Evolutionary conservation across 495 filamentous ascomycete species (phyloP).

Genomic region (Aspergillus bertholletiae): DNA sequence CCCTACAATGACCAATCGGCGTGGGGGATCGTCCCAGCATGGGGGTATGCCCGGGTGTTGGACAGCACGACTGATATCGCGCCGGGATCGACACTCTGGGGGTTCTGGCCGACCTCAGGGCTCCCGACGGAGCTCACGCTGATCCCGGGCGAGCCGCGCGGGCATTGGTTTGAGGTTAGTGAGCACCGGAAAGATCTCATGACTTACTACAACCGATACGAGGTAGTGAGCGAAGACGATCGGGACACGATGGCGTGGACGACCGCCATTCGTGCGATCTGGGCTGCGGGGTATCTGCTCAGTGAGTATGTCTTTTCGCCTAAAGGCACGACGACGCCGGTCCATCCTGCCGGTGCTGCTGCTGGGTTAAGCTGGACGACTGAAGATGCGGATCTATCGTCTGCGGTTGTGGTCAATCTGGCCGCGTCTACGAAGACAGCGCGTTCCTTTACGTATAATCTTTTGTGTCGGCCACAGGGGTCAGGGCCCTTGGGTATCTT

Average conservation of each 20-base stretch:
- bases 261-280: constrained; percentile 37
- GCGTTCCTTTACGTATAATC: constrained; percentile 34
- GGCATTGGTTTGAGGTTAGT: constrained; percentile 40
- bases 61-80: constrained; percentile 39
- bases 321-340: constrained; percentile 8
- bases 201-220: constrained; percentile 52
- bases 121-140: constrained; percentile 25
- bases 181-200: constrained; percentile 40
- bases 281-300: constrained; percentile 45
- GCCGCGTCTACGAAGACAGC: constrained; percentile 50
- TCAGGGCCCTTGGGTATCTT: constrained; percentile 22
- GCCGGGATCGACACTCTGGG: constrained; percentile 25
- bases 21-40: constrained; percentile 53
- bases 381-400: constrained; percentile 44
- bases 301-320: constrained; percentile 44
- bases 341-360: constrained; percentile 32
- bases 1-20: constrained; percentile 45
- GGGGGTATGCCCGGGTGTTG: constrained; percentile 52
- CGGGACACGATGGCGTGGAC: constrained; percentile 32
- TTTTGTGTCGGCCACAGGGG: constrained; percentile 7
- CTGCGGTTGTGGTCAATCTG: constrained; percentile 35
- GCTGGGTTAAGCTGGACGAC: constrained; percentile 29
- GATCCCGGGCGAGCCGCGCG: constrained; percentile 9
- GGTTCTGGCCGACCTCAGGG: constrained; percentile 35
- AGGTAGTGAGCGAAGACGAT: constrained; percentile 7